These are phyloP conservation scores for Aspergillus ostianus DNA, from an alignment of 495 filamentous ascomycete genomes.

Conservation along the genomic window DNA sequence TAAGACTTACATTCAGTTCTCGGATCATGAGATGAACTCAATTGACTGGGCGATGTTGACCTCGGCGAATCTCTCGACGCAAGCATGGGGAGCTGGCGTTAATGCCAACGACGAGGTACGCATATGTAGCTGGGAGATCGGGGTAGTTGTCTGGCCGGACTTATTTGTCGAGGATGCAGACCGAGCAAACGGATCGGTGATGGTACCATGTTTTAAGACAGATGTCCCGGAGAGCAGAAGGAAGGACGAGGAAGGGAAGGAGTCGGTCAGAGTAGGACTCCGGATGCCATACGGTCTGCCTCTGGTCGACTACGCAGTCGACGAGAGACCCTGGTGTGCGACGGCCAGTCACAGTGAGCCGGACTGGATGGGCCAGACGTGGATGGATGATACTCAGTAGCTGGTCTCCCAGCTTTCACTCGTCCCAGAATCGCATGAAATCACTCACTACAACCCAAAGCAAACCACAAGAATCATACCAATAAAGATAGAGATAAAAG, in stretches of 20 bases:
- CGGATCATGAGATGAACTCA: constrained; percentile 37
- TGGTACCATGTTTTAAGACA: constrained; percentile 67
- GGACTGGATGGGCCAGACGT: constrained; percentile 68
- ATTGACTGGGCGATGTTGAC: constrained; percentile 89
- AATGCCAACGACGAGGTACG: constrained; percentile 57
- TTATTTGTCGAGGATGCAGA: constrained; percentile 49
- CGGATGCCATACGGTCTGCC: constrained; percentile 86
- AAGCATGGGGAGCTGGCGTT: constrained; percentile 76
- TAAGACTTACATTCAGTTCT: constrained; percentile 83
- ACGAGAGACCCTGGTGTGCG: constrained; percentile 78
- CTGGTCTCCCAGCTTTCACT: background rate
- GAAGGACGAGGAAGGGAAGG: constrained; percentile 9
- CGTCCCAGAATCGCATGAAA: no score
- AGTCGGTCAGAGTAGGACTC: constrained; percentile 54
- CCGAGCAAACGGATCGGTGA: constrained; percentile 34
- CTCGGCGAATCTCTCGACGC: constrained; percentile 82
- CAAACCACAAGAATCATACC: no score
- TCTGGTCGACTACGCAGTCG: constrained; percentile 57
- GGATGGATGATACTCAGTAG: constrained; percentile 28
- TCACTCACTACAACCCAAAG: no score
- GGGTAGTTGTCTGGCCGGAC: constrained; percentile 80
- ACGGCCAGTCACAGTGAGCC: constrained; percentile 57
- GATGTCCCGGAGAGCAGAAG: constrained; percentile 44
- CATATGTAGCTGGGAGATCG: constrained; percentile 81
- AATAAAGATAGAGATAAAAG: constrained; percentile 4